Conservation (phyloP, 306 rosid genomes). For the Cercis canadensis region DNA sequence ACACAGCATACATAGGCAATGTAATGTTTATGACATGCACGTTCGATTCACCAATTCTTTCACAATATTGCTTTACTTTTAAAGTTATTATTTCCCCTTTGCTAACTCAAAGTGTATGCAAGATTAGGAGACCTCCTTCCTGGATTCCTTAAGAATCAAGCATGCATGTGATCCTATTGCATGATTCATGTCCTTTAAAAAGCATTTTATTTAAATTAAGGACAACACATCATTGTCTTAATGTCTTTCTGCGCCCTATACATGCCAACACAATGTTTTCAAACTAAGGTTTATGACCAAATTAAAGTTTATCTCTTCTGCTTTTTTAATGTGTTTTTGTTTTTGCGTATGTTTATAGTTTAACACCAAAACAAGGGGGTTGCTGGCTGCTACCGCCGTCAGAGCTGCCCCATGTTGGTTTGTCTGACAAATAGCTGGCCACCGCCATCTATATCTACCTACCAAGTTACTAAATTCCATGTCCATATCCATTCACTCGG, state of each 20-base stretch:
- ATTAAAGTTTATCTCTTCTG: neutral
- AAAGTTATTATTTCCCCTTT: neutral
- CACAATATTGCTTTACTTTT: conserved; percentile 9
- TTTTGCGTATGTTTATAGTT: conserved; percentile 5
- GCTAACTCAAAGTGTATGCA: neutral
- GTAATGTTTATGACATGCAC: too few relatives aligned
- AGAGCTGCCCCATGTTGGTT: conserved; percentile 46
- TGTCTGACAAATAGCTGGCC: conserved; percentile 55
- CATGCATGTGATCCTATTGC: conserved; percentile 26
- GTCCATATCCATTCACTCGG: conserved; percentile 5
- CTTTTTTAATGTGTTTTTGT: neutral
- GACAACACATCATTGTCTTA: conserved; percentile 27
- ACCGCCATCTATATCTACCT: conserved; percentile 43
- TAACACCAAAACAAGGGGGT: conserved; percentile 34
- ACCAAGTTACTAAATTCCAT: conserved; percentile 29
- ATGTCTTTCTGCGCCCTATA: conserved; percentile 35
- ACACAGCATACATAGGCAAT: neutral
- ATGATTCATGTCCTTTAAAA: conserved; percentile 39
- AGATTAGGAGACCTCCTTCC: conserved; percentile 20
- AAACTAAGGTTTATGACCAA: too few relatives aligned
- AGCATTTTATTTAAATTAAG: neutral
- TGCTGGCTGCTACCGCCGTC: conserved; percentile 33
- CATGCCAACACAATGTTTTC: conserved; percentile 39
- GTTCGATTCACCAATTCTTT: neutral
- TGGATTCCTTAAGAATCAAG: conserved; percentile 15